phyloP scores from a whole-genome alignment of 176 grass and related monocot genomes.

The Dendrocalamus sinicus region DNA sequence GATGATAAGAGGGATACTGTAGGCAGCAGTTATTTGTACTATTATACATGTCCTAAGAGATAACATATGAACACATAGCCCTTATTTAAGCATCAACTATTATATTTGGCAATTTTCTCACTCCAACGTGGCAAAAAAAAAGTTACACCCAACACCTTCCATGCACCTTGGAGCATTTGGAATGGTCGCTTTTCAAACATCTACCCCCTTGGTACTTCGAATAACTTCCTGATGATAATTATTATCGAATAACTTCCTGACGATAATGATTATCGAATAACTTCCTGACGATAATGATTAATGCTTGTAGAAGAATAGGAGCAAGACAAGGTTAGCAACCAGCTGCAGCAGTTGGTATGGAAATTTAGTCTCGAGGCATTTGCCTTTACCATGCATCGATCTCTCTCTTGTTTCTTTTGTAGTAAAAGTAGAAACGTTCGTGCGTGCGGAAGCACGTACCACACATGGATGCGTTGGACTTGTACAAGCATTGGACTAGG shows the following conservation, averaged over 20 bases:
- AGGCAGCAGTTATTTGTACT: rapidly evolving
- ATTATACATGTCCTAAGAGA: too few relatives aligned
- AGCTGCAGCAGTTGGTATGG: background rate
- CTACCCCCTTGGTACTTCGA: background rate
- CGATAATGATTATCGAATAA: background rate
- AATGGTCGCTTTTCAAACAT: background rate
- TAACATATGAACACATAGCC: too few relatives aligned
- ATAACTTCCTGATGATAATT: background rate
- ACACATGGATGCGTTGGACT: conserved; percentile 15
- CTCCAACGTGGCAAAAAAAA: too few relatives aligned
- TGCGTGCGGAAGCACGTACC: background rate
- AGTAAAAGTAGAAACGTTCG: background rate
- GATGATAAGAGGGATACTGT: too few relatives aligned
- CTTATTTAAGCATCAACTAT: too few relatives aligned
- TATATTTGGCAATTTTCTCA: too few relatives aligned
- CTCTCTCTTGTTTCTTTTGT: background rate
- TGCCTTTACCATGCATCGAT: background rate
- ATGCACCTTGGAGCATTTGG: background rate
- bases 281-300: background rate
- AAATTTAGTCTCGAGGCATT: background rate
- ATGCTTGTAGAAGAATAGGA: background rate
- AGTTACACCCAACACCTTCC: too few relatives aligned
- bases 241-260: background rate
- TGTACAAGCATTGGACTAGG: background rate
- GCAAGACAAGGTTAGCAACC: background rate